phyloP scores from a whole-genome alignment of 768 basidiomycete genomes.

The Rhodotorula diobovata region DNA sequence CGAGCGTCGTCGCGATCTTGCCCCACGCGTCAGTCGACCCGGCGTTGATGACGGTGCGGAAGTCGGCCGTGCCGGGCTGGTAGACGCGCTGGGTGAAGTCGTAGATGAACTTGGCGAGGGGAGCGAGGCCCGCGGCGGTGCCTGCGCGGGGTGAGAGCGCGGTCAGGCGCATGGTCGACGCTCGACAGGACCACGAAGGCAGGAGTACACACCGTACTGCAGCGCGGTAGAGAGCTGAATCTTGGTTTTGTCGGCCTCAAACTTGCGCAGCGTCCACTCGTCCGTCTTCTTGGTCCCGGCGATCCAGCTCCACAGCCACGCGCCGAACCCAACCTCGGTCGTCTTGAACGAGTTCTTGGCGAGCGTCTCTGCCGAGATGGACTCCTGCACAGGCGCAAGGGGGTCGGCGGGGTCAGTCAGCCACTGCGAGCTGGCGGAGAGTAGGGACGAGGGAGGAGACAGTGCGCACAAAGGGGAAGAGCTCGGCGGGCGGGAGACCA shows the following conservation, averaged over 20 bases:
- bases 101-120: slow-evolving; percentile 57
- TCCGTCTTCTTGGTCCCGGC: slow-evolving; percentile 47
- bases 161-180: not conserved
- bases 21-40: slow-evolving; percentile 54
- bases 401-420: too few species aligned
- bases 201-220: slow-evolving; percentile 64
- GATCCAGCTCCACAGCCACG: slow-evolving; percentile 57
- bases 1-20: slow-evolving; percentile 59
- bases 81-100: slow-evolving; percentile 57
- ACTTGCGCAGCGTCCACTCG: slow-evolving; percentile 61
- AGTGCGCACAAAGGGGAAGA: slow-evolving; percentile 50
- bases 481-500: slow-evolving; percentile 65
- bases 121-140: slow-evolving; percentile 56
- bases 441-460: too few species aligned
- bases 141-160: slow-evolving; percentile 32
- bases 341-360: slow-evolving; percentile 54
- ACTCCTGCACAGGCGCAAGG: slow-evolving; percentile 52
- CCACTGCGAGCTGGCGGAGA: too few species aligned
- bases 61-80: slow-evolving; percentile 60
- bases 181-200: not conserved
- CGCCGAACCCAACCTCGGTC: slow-evolving; percentile 45
- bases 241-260: slow-evolving; percentile 49
- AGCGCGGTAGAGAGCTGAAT: slow-evolving; percentile 63
- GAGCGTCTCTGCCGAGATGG: slow-evolving; percentile 58
- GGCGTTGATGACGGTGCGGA: slow-evolving; percentile 53